phyloP scores from a whole-genome alignment of 2,329 filamentous ascomycete species.

The Aspergillus candidus region DNA sequence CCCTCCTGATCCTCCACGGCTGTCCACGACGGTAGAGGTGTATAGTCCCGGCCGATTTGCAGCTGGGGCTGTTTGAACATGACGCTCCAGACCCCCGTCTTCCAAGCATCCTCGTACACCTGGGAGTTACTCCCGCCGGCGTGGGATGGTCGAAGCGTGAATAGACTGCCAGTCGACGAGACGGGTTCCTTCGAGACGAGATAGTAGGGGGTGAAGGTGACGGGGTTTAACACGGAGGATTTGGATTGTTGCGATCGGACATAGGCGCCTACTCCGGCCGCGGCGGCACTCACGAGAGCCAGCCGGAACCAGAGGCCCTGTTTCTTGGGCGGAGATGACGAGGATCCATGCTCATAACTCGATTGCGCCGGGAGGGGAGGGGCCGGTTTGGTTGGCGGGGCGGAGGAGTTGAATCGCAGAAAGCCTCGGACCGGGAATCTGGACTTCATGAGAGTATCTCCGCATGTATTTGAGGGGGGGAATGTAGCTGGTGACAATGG shows the following conservation, averaged over 20 bases:
- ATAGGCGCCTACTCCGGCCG: conserved; percentile 33
- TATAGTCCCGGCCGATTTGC: conserved; percentile 88
- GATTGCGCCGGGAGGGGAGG: too few relatives aligned
- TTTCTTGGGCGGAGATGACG: conserved; percentile 16
- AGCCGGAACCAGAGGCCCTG: conserved; percentile 30
- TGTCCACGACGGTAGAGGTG: conserved; percentile 57
- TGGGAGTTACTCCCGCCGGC: conserved; percentile 27
- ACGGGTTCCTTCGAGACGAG: conserved; percentile 40
- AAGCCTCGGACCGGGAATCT: conserved; percentile 9
- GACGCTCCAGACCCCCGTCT: conserved; percentile 72
- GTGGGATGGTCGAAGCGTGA: conserved; percentile 36
- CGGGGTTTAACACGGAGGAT: conserved; percentile 29
- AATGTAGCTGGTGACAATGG: not conserved
- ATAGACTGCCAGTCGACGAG: conserved; percentile 43
- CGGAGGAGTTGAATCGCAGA: conserved; percentile 15
- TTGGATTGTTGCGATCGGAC: conserved; percentile 23
- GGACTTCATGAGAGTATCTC: conserved; percentile 15
- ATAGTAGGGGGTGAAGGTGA: conserved; percentile 37
- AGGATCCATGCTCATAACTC: conserved; percentile 1
- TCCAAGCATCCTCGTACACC: conserved; percentile 47
- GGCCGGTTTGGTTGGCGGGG: not conserved
- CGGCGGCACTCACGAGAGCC: conserved; percentile 28
- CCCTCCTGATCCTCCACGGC: conserved; percentile 29
- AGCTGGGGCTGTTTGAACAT: conserved; percentile 92
- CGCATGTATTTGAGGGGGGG: not conserved